Base-by-base conservation (phyloP, 2,329 filamentous ascomycete species). In the Graphilbum sp. region DNA sequence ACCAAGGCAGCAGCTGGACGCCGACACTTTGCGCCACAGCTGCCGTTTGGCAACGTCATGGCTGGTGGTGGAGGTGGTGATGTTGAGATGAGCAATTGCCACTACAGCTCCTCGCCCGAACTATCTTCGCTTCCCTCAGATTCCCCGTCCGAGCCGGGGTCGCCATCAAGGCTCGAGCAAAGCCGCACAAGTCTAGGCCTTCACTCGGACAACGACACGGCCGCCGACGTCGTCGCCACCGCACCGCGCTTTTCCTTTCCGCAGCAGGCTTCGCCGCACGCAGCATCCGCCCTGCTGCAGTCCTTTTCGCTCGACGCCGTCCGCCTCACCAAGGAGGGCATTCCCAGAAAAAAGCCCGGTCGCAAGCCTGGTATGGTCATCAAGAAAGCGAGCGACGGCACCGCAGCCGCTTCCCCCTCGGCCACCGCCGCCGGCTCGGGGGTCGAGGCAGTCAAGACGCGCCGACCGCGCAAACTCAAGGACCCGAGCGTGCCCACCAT, bases 291-390 rank as follows among this genome's bases (percentile, higher is more conserved):
- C 8, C 8, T 17, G 10, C 27, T 27, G 8, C 41, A 39, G 9
- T 21, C 37, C 4, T 38, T 33, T 11, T 53, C 64, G 44, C 52
- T 61, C 45, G 46, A 58, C 49, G 55, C 54, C 46, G 63, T 67
- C 21, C 63, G 61, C 43, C 55, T 75, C 37, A 75, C 69, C 0
- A 69, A 70, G 20, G 69, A 70, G 37, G 71, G 71, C 11, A 50
- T 72, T 7, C 69, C 71, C 1, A 58, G 72, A 5, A 75, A 75
- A 56, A 79, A 78, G 57, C 72, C 73, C 17, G 73, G 72, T 18
- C 67, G 74, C 36, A 79, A 79, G 51, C 72, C 74, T 49, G 79
- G 66, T 50, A 70, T 60, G 5, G 43, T 50, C 30, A 48, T 48
- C 25, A 55, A 52, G 41, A 47, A 46, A 35, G 42, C 43, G 12